Conservation (phyloP, 2,329 filamentous ascomycete species). For the Thielaviopsis euricoi region DNA sequence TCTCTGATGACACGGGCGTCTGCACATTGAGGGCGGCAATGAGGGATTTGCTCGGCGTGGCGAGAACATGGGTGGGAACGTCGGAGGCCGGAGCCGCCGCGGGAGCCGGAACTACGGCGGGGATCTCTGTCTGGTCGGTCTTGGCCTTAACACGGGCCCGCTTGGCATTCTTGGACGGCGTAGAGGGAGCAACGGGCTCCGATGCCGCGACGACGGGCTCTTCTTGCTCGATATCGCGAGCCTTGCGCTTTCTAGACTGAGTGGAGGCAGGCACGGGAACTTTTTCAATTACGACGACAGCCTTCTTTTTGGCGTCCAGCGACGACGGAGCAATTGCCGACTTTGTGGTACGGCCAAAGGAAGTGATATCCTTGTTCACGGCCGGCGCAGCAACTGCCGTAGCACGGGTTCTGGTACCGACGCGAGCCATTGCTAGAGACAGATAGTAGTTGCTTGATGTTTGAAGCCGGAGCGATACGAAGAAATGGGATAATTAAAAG, state of each 20-base stretch:
- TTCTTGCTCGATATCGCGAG: slow-evolving; percentile 13
- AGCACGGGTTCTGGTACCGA: slow-evolving; percentile 8
- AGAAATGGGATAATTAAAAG: neutral
- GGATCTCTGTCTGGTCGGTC: slow-evolving; percentile 2
- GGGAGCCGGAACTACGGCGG: neutral
- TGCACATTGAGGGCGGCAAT: neutral
- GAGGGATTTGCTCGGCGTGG: slow-evolving; percentile 4
- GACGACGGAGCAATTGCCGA: slow-evolving; percentile 8
- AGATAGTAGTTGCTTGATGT: neutral
- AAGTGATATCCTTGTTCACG: slow-evolving; percentile 5
- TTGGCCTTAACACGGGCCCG: slow-evolving; percentile 11
- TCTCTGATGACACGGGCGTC: slow-evolving; percentile 6
- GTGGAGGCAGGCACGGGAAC: slow-evolving; percentile 15
- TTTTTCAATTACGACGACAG: slow-evolving; percentile 16
- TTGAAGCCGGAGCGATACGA: neutral
- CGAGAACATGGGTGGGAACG: neutral
- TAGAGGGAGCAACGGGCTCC: neutral
- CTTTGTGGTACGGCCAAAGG: slow-evolving; percentile 14
- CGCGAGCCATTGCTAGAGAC: slow-evolving; percentile 8
- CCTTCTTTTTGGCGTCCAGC: slow-evolving; percentile 21
- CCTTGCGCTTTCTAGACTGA: slow-evolving; percentile 24
- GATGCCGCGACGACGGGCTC: slow-evolving; percentile 15
- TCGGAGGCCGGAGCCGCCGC: neutral
- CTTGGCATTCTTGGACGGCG: slow-evolving; percentile 9
- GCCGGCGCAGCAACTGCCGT: slow-evolving; percentile 7